Evolutionary conservation across 176 grass and related monocot species (phyloP).

Genomic region (Paspalum notatum): DNA sequence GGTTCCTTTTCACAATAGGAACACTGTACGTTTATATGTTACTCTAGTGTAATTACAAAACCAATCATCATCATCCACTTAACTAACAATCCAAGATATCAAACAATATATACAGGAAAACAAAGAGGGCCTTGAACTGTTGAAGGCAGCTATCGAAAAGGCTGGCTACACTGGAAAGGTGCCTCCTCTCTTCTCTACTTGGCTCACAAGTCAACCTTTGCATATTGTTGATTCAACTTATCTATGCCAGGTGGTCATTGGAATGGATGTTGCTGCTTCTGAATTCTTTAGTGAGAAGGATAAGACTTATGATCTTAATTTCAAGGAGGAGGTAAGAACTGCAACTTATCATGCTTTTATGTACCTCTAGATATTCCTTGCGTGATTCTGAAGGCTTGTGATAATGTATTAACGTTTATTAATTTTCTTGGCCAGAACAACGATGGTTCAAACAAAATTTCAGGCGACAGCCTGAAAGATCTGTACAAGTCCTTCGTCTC

Average conservation of each 20-base stretch:
- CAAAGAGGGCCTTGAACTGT: slow-evolving; percentile 93
- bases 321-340: slow-evolving; percentile 80
- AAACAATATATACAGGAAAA: slow-evolving; percentile 65
- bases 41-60: neutral
- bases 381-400: neutral
- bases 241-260: slow-evolving; percentile 80
- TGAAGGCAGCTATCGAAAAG: slow-evolving; percentile 89
- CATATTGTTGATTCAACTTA: neutral
- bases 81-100: neutral
- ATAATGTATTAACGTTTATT: neutral
- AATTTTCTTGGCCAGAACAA: slow-evolving; percentile 59
- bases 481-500: slow-evolving; percentile 93
- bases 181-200: neutral
- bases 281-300: slow-evolving; percentile 94
- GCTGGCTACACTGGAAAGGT: slow-evolving; percentile 98
- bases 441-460: slow-evolving; percentile 96
- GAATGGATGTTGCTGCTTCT: slow-evolving; percentile 99
- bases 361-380: neutral
- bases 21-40: neutral
- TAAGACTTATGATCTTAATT: slow-evolving; percentile 91
- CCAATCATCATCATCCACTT: neutral
- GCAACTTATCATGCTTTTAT: neutral
- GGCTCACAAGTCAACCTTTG: neutral
- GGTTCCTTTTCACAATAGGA: neutral
- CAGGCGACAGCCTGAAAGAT: slow-evolving; percentile 91